These are phyloP conservation scores for Schrenkiella parvula DNA, from an alignment of 345 rosid species.

Conservation along the genomic window DNA sequence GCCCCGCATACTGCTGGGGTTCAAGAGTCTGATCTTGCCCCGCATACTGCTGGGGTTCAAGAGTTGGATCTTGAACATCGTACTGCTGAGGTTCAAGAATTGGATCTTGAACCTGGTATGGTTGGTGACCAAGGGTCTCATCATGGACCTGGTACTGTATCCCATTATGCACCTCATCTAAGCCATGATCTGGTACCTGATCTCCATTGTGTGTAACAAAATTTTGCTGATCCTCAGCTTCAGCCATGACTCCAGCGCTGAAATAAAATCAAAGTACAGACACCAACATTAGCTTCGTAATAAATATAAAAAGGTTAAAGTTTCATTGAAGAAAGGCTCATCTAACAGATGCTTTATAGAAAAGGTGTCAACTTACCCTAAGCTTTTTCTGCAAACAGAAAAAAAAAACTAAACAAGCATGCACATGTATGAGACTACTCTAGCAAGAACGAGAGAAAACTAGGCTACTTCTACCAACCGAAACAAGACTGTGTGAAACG, in stretches of 20 bases:
- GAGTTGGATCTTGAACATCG: slow-evolving; percentile 25
- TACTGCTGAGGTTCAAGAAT: slow-evolving; percentile 30
- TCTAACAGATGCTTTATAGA: neutral
- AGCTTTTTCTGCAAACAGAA: neutral
- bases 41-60: slow-evolving; percentile 19
- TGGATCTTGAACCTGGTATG: slow-evolving; percentile 27
- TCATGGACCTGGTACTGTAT: slow-evolving; percentile 28
- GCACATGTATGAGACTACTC: neutral
- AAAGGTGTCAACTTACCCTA: neutral
- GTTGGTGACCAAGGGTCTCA: slow-evolving; percentile 36
- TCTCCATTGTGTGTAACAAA: slow-evolving; percentile 40
- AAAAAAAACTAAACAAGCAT: neutral
- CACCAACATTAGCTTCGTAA: neutral
- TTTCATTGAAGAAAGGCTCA: neutral
- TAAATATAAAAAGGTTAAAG: neutral
- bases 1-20: slow-evolving; percentile 28
- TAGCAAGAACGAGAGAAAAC: neutral
- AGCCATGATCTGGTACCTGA: slow-evolving; percentile 29
- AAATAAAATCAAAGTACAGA: neutral
- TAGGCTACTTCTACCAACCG: neutral
- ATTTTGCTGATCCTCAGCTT: slow-evolving; percentile 39
- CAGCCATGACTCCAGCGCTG: slow-evolving; percentile 32
- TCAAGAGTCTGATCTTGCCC: too few species aligned
- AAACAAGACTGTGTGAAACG: neutral
- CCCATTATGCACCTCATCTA: slow-evolving; percentile 34